Base-by-base conservation (phyloP, 257 asterid species). In the Solanum clarkiae region DNA sequence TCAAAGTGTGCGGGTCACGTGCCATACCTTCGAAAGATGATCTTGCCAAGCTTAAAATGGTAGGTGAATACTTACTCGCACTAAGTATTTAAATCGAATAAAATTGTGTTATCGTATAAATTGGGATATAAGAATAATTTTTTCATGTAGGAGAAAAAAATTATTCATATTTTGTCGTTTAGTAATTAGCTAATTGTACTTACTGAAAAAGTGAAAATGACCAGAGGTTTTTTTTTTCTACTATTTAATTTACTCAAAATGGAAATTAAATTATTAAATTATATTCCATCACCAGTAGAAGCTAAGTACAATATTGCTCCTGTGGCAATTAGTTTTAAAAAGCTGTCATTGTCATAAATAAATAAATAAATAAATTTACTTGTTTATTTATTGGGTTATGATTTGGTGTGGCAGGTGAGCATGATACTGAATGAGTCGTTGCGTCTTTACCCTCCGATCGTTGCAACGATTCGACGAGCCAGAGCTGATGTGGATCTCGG, bases 1-100 rank as follows among this genome's bases (percentile, higher is more conserved):
- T 88, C 84, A 88, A 87, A 79, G 91, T 89, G 88, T 90, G 92
- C 80, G 91, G 92, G 57, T 72, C 92, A 88, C 87, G 91, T 90
- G 86, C 84, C 85, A 29, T 87, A 16, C 92, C 92, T 74, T 87
- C 92, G 85, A 90, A 84, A 83, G 91, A 88, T 82, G 85, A 90
- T 82, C 86, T 90, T 63, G 83, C 71, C 87, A 88, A 90, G 87
- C 84, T 90, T 83, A 90, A 90, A 84, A 90, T 86, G 92, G 92
- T 88, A 89, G 2, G 86, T 24, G 3, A 13, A 26, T 29, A 15
- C 29, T 66, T 66, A 29, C 20, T 1, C 6, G 12, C 47, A 29
- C n/a, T 29, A 4, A 7, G 1, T 66, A 29, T 29, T 66, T 36
- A 36, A 36, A 36, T 36, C 42, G 42, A 36, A 36, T 36, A 36